A percentile compares a stretch with the other conserved stretches of the same genome.
phyloP scores from a whole-genome alignment of 2,329 filamentous ascomycete genomes.

The Ophiostoma angusticollis region DNA sequence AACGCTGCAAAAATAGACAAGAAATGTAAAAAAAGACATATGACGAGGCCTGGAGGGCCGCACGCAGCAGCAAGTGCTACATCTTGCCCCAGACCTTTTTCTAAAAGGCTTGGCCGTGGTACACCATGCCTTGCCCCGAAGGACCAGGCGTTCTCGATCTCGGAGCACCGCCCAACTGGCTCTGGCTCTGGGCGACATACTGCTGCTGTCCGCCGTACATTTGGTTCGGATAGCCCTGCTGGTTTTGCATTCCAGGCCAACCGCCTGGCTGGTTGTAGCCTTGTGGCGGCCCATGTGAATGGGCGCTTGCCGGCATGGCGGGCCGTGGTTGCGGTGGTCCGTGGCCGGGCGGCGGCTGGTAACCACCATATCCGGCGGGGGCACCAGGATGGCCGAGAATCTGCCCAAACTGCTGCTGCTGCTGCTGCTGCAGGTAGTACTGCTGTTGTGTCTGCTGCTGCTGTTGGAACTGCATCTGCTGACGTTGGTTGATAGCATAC shows the following conservation, averaged over 20 bases:
- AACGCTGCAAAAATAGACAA: neutral
- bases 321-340: conserved; percentile 12
- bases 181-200: conserved; percentile 13
- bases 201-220: neutral
- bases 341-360: conserved; percentile 14
- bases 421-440: conserved; percentile 18
- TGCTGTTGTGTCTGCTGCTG: conserved; percentile 25
- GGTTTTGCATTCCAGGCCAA: conserved; percentile 9
- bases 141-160: conserved; percentile 10
- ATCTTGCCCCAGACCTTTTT: neutral
- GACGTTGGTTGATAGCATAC: conserved; percentile 56
- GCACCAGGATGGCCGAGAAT: conserved; percentile 8
- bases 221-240: neutral
- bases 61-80: neutral
- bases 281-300: conserved; percentile 1
- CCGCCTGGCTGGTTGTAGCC: neutral
- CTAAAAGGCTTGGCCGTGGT: conserved; percentile 23
- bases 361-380: conserved; percentile 10
- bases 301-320: conserved; percentile 11
- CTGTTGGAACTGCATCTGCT: conserved; percentile 28
- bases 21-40: neutral
- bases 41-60: too few species aligned
- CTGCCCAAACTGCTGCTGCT: conserved; percentile 18
- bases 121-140: conserved; percentile 16
- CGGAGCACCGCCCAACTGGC: conserved; percentile 13